Base-by-base conservation (phyloP, 805 yeast genomes). In the Candida piceae region DNA sequence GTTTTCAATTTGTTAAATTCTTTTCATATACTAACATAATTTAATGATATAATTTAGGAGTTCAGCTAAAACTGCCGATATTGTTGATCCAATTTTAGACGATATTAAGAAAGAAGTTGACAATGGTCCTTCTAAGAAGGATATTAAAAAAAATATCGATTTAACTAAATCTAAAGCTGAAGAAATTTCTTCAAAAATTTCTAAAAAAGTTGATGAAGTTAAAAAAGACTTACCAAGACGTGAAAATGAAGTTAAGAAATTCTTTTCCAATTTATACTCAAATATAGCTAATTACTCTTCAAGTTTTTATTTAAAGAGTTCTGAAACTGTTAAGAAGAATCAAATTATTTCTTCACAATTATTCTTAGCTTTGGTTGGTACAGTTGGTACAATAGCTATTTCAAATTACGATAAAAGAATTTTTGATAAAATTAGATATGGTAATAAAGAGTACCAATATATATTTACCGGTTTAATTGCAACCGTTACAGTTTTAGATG, bases 331-430 rank as follows among this genome's bases (percentile, higher is more conserved):
- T 26, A 32, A 50, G 27, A 31, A 41, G 29, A 43, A 50, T 44
- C 57, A 55, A 23, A 18, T 49, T 31, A 33, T 43, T 9, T 32
- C 56, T 9, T 49, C 54, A 11, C 53, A 51, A 31, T 26, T 49
- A 36, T 34, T 49, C 13, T 34, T 49, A 29, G 50, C 53, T 18
- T 33, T 40, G 13, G 34, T 47, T 19, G 53, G 52, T 16, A 40
- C 53, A 16, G 44, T 45, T 20, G 53, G 50, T 15, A 45, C 40
- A 5, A 33, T 37, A 20, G n/a, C 36, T 4, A 41, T 45, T 12
- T 39, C 37, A 9, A 39, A 49, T 13, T 34, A 37, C 24, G 46
- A 42, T 31, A 42, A 48, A n/a, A 29, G 38, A 21, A 38, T 41
- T 16, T 46, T 43, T 24, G 42, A 35, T 31, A 41, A 38, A 27